Percentiles rank a stretch among this genome's conserved stretches.
Conservation (phyloP, 306 rosid species). For the Clitoria ternatea region DNA sequence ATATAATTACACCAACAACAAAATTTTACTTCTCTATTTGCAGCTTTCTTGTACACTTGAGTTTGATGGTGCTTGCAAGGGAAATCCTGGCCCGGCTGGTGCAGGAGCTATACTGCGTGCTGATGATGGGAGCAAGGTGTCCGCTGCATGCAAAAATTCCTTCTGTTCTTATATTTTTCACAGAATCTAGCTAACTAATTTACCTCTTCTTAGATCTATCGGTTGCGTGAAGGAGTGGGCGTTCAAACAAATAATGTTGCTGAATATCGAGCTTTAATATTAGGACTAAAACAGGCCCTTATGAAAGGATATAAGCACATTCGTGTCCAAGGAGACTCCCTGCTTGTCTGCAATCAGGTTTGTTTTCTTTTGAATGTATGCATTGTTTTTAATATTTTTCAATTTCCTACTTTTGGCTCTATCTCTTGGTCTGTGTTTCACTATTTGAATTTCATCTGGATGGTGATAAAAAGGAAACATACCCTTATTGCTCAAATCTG, state of each 20-base stretch:
- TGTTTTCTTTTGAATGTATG: constrained; percentile 7
- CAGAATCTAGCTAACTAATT: not conserved
- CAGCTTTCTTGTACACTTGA: constrained; percentile 65
- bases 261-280: constrained; percentile 71
- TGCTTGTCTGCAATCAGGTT: constrained; percentile 93
- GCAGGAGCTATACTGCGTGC: constrained; percentile 87
- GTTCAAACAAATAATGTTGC: constrained; percentile 64
- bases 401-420: not conserved
- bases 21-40: constrained; percentile 11
- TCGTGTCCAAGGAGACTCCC: constrained; percentile 62
- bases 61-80: constrained; percentile 91
- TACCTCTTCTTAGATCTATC: constrained; percentile 49
- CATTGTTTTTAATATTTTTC: not conserved
- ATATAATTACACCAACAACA: not conserved
- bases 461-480: not conserved
- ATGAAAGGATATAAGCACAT: constrained; percentile 60
- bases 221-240: constrained; percentile 78
- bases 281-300: constrained; percentile 69
- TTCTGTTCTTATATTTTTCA: not conserved
- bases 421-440: not conserved
- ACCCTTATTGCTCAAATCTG: not conserved
- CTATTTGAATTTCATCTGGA: not conserved
- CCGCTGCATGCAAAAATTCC: not conserved
- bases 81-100: constrained; percentile 94
- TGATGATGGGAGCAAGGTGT: constrained; percentile 68